Conservation (phyloP, 306 rosid species). For the Dalbergia cultrata region DNA sequence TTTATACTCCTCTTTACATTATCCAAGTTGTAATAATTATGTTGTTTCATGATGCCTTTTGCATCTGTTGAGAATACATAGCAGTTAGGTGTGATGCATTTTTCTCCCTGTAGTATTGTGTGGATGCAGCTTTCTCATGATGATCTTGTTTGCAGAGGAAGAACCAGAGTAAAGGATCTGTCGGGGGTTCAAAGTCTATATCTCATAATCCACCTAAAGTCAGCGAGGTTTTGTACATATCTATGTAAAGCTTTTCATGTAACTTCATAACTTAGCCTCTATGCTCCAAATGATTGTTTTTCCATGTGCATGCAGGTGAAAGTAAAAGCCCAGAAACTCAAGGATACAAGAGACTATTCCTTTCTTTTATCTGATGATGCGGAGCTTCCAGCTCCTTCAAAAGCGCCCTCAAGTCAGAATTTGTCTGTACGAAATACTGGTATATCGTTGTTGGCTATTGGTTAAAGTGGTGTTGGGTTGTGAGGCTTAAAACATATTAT, state of each 20-base stretch:
- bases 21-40: neutral
- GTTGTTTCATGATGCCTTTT: neutral
- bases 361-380: slow-evolving; percentile 79
- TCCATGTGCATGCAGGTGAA: slow-evolving; percentile 55
- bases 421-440: slow-evolving; percentile 59
- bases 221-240: slow-evolving; percentile 57
- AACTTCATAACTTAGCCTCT: neutral
- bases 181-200: slow-evolving; percentile 57
- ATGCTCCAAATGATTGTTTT: slow-evolving; percentile 26
- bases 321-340: slow-evolving; percentile 68
- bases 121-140: slow-evolving; percentile 41
- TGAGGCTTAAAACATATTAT: slow-evolving; percentile 52
- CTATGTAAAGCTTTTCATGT: neutral
- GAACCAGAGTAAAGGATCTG: slow-evolving; percentile 51
- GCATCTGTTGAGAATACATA: slow-evolving; percentile 10
- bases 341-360: slow-evolving; percentile 86
- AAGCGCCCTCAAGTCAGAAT: slow-evolving; percentile 55
- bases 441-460: slow-evolving; percentile 49
- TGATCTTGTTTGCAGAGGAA: slow-evolving; percentile 61
- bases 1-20: too few species aligned
- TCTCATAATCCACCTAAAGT: slow-evolving; percentile 55
- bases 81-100: slow-evolving; percentile 28
- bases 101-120: neutral
- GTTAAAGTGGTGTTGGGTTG: slow-evolving; percentile 39
- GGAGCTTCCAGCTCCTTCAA: slow-evolving; percentile 70